These are phyloP conservation scores for Suaeda aralocaspica DNA, from an alignment of 148 eudicot genomes.

Conservation along the genomic window DNA sequence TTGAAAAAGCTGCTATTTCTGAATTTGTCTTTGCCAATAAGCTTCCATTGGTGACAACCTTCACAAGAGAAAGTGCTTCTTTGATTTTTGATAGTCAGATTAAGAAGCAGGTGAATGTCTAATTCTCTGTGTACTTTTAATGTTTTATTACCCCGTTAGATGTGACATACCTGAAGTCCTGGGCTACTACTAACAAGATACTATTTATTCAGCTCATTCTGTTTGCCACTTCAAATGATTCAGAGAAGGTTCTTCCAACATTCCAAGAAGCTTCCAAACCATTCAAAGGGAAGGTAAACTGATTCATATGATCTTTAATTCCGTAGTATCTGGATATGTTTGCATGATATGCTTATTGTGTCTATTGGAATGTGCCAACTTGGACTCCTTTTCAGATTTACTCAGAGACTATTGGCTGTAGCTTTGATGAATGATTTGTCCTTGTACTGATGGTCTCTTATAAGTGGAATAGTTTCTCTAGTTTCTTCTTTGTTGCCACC, in stretches of 20 bases:
- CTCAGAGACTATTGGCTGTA: neutral
- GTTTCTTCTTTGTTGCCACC: neutral
- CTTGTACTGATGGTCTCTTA: neutral
- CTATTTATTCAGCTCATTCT: slow-evolving; percentile 56
- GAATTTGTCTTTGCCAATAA: slow-evolving; percentile 82
- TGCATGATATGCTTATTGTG: neutral
- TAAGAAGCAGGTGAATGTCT: slow-evolving; percentile 63
- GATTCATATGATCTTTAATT: neutral
- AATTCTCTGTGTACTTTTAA: too few relatives aligned
- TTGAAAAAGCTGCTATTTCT: slow-evolving; percentile 57
- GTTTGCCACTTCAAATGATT: slow-evolving; percentile 66
- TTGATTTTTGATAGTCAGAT: slow-evolving; percentile 75
- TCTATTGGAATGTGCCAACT: neutral
- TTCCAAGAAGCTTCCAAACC: slow-evolving; percentile 78
- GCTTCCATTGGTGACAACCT: slow-evolving; percentile 75
- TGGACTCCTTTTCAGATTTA: neutral
- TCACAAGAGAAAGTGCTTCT: slow-evolving; percentile 72
- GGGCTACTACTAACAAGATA: slow-evolving; percentile 14
- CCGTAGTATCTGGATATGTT: neutral
- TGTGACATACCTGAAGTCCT: neutral
- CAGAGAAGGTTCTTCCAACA: slow-evolving; percentile 54
- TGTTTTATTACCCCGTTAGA: neutral
- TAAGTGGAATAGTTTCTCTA: neutral
- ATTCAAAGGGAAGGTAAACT: slow-evolving; percentile 82
- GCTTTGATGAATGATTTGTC: neutral